These are phyloP conservation scores for Teratosphaeria destructans DNA, from an alignment of 2,329 filamentous ascomycete genomes.

Conservation along the genomic window DNA sequence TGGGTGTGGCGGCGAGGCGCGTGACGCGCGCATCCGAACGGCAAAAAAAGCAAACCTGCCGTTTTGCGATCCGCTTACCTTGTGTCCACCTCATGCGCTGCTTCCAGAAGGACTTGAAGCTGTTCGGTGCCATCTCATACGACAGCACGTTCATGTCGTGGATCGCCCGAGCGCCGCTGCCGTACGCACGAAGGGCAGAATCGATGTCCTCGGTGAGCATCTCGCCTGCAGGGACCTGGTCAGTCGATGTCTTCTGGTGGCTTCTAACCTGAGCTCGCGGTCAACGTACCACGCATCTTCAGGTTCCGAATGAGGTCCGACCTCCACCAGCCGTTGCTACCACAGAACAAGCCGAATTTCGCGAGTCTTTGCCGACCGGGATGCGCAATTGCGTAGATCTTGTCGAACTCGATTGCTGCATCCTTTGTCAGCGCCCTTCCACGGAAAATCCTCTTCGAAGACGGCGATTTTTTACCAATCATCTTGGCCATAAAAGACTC, in stretches of 20 bases:
- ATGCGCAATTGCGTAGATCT: conserved; percentile 43
- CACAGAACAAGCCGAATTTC: conserved; percentile 40
- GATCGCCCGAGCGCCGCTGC: conserved; percentile 33
- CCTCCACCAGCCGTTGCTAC: conserved; percentile 41
- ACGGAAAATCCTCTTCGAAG: conserved; percentile 8
- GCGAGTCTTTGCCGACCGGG: conserved; percentile 38
- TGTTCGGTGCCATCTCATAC: conserved; percentile 39
- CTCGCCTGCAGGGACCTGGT: conserved; percentile 10
- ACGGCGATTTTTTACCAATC: conserved; percentile 20
- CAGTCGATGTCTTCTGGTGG: too few relatives aligned
- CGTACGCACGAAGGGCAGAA: conserved; percentile 37
- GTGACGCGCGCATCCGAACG: not conserved
- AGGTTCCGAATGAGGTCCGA: conserved; percentile 34
- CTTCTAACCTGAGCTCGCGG: too few relatives aligned
- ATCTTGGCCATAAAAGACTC: conserved; percentile 35
- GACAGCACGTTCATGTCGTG: conserved; percentile 41
- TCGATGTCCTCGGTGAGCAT: conserved; percentile 44
- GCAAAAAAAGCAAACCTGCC: not conserved
- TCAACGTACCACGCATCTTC: conserved; percentile 32
- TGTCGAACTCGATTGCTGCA: conserved; percentile 37
- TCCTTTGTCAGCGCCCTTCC: not conserved
- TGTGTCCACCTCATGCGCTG: conserved; percentile 42
- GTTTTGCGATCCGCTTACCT: not conserved
- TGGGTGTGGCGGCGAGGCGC: not conserved
- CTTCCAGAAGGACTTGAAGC: conserved; percentile 37